Percentiles rank a stretch among this genome's conserved stretches.
Conservation (phyloP, 768 basidiomycete genomes). For the Xanthoconium stramineum region DNA sequence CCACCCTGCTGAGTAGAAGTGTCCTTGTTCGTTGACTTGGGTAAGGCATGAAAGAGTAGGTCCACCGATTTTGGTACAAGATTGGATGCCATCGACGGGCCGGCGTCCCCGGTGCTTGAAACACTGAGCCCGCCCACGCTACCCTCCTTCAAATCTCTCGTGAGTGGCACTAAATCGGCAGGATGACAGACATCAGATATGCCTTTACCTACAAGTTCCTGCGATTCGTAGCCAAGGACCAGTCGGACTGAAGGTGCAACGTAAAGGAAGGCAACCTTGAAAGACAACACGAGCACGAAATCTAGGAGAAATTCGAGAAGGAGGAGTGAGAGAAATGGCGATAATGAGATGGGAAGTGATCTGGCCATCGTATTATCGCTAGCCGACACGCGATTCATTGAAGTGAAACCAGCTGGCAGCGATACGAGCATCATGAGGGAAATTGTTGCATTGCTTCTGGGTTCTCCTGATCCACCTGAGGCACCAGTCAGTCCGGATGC, state of each 20-base stretch:
- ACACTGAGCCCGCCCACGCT: constrained; percentile 18
- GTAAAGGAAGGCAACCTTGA: constrained; percentile 92
- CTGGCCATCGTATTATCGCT: constrained; percentile 18
- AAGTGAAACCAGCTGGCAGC: constrained; percentile 1
- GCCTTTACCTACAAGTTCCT: constrained; percentile 75
- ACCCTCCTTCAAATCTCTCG: constrained; percentile 84
- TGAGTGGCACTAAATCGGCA: constrained; percentile 85
- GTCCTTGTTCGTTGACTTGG: constrained; percentile 37
- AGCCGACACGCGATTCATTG: too few species aligned
- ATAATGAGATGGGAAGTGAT: constrained; percentile 46
- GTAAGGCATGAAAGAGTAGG: constrained; percentile 78
- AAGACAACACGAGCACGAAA: constrained; percentile 86
- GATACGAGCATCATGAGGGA: constrained; percentile 22
- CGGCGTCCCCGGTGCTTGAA: constrained; percentile 17
- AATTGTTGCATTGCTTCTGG: constrained; percentile 4
- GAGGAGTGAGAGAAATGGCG: constrained; percentile 34
- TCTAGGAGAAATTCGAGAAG: constrained; percentile 67
- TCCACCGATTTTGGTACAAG: constrained; percentile 60
- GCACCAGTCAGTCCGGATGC: constrained; percentile 27
- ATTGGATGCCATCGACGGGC: constrained; percentile 8
- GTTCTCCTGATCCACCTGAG: constrained; percentile 11
- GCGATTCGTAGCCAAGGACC: constrained; percentile 83
- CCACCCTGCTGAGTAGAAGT: constrained; percentile 1
- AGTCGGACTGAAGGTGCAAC: constrained; percentile 77
- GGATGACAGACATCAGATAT: constrained; percentile 85